Base-by-base conservation (phyloP, 176 grass and related monocot genomes). In the Oryza longistaminata region DNA sequence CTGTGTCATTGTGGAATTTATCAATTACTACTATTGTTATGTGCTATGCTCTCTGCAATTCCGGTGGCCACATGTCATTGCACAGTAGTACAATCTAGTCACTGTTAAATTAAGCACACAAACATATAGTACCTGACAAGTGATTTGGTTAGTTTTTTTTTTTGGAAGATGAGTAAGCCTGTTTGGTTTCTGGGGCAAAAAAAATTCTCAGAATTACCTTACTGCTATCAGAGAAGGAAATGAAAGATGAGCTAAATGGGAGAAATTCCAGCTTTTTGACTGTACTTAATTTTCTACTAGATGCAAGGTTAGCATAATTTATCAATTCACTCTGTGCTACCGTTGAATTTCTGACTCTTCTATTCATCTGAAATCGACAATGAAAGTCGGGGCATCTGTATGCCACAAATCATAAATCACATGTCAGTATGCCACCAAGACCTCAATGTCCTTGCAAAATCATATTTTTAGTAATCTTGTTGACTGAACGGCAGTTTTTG, bases 81-180 rank as follows among this genome's bases (percentile, higher is more conserved):
- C 58, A 62, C 58, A 9, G 9, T 81, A 79, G 62, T 91, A 66
- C 85, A 71, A 75, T 81, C 50, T 87, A 40, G 88, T 79, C 64
- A 75, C 70, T 83, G 88, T 1, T 78, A 85, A 78, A 86, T 66
- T 62, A 78, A 71, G 66, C 70, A 62, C 65, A 45, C 24, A 21
- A 71, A 50, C 37, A 85, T 8, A 5, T 8, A 5, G 42, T 10
- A 43, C 53, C 15, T 52, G 49, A 11, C 4, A 78, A 25, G 10
- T 64, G 75, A 85, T 45, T 78, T 66, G 16, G 17, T 75, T 66
- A 4, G 61, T 40, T 40, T 1, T 40, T 40, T 7, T 61, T 62
- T 24, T 62, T 58, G 16, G 50, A 24, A 24, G 21, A 24, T 22
- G 33, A 22, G 17, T 11, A 82, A 9, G 11, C 10, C 24, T 74